A percentile compares a stretch with the other conserved stretches of the same genome.
phyloP scores from a whole-genome alignment of 1,284 basidiomycete genomes.

The Trametes sp. region DNA sequence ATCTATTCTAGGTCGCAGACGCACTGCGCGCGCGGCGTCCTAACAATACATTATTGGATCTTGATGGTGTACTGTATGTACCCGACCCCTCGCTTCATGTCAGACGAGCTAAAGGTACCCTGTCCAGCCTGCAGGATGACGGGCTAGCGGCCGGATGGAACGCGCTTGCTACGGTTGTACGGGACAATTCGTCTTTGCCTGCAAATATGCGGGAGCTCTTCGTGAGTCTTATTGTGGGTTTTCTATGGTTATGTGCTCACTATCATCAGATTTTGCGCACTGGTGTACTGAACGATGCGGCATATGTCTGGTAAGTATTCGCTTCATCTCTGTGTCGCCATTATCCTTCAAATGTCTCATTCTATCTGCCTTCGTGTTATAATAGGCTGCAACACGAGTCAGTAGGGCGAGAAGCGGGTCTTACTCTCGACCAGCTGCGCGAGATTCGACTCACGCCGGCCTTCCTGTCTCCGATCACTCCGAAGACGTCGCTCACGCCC shows the following conservation, averaged over 20 bases:
- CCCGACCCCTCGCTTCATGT: too few species aligned
- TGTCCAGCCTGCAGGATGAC: constrained; percentile 36
- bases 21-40: constrained; percentile 30
- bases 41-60: constrained; percentile 31
- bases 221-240: constrained; percentile 23
- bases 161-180: constrained; percentile 31
- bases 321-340: not conserved
- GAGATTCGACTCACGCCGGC: constrained; percentile 45
- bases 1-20: constrained; percentile 33
- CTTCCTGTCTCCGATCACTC: constrained; percentile 30
- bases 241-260: not conserved
- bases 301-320: constrained; percentile 36
- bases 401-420: constrained; percentile 48
- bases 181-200: constrained; percentile 38
- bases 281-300: constrained; percentile 37
- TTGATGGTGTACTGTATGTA: constrained; percentile 37
- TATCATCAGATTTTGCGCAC: constrained; percentile 37
- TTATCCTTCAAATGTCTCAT: not conserved
- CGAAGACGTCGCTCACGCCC: constrained; percentile 24
- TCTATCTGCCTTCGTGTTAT: not conserved
- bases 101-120: too few species aligned
- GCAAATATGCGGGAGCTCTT: constrained; percentile 40
- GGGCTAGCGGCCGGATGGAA: constrained; percentile 37
- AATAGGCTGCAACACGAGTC: constrained; percentile 52
- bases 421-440: constrained; percentile 48